Evolutionary conservation across 148 eudicot species (phyloP).

Genomic region (Euryodendron excelsum): DNA sequence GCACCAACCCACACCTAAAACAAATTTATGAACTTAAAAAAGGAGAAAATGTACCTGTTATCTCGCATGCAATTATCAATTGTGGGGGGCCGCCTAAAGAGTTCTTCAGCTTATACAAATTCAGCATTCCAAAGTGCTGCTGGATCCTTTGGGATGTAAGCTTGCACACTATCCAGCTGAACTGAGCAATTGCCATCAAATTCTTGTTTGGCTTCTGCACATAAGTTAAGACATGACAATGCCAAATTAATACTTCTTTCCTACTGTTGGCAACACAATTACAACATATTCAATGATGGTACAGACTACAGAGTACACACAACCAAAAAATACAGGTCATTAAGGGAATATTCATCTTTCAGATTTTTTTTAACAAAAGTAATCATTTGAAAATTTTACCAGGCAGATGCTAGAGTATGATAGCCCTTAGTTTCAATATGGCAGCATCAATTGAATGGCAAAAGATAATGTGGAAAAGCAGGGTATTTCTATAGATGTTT

Average conservation of each 20-base stretch:
- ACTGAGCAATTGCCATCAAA: constrained; percentile 79
- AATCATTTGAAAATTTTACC: background rate
- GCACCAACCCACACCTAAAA: background rate
- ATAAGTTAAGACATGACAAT: background rate
- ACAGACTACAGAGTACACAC: background rate
- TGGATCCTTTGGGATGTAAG: constrained; percentile 83
- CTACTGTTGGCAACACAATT: background rate
- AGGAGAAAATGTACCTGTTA: constrained; percentile 53
- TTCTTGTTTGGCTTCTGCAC: constrained; percentile 70
- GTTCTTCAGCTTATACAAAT: constrained; percentile 88
- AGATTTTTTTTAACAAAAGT: background rate
- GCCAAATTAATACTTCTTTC: background rate
- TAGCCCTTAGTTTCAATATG: background rate
- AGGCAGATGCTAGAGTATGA: background rate
- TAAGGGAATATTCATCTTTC: background rate
- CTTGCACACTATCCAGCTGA: constrained; percentile 90
- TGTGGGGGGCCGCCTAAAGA: constrained; percentile 62
- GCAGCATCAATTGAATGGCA: background rate
- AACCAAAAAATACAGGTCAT: background rate
- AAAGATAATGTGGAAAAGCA: background rate
- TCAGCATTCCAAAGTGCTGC: constrained; percentile 88
- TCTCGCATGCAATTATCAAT: constrained; percentile 77
- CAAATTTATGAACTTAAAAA: background rate
- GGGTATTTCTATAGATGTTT: background rate
- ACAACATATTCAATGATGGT: background rate